Percentiles rank a stretch among this genome's conserved stretches.
Evolutionary conservation across 139 green algal genomes (phyloP).

Genomic region (Diplosphaera chodatii): DNA sequence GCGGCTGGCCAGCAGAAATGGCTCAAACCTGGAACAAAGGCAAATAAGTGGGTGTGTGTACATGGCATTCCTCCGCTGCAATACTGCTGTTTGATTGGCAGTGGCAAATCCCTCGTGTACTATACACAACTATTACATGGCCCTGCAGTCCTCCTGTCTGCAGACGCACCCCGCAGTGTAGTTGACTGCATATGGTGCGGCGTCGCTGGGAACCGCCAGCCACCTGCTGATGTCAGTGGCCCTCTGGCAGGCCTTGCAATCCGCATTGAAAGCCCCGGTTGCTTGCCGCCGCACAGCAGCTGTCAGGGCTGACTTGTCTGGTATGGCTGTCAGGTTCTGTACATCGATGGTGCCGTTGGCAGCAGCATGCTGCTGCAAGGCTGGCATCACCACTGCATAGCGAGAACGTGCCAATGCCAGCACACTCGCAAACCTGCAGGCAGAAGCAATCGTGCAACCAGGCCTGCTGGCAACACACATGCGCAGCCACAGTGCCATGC

Average conservation of each 20-base stretch:
- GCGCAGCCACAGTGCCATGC: no score
- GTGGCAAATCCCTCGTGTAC: no score
- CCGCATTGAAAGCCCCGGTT: slow-evolving; percentile 5
- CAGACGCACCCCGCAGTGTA: slow-evolving; percentile 13
- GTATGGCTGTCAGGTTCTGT: no score
- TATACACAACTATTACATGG: no score
- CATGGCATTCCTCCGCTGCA: neutral
- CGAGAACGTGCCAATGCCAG: neutral
- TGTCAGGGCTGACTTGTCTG: neutral
- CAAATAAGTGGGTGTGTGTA: no score
- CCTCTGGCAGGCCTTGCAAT: slow-evolving; percentile 15
- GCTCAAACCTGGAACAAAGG: slow-evolving; percentile 23
- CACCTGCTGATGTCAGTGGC: slow-evolving; percentile 20
- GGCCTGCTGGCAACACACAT: neutral
- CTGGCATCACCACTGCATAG: slow-evolving; percentile 9
- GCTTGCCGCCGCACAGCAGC: neutral
- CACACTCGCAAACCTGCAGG: neutral
- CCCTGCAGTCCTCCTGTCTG: neutral
- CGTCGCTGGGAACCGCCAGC: neutral
- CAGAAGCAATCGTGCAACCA: no score
- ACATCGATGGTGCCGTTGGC: no score
- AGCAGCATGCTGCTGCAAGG: slow-evolving; percentile 7
- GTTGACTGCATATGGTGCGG: slow-evolving; percentile 16
- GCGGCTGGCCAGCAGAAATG: slow-evolving; percentile 25
- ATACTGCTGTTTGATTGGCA: no score